Conservation (phyloP, 108 stramenopile species). For the Nitzschia inconspicua region DNA sequence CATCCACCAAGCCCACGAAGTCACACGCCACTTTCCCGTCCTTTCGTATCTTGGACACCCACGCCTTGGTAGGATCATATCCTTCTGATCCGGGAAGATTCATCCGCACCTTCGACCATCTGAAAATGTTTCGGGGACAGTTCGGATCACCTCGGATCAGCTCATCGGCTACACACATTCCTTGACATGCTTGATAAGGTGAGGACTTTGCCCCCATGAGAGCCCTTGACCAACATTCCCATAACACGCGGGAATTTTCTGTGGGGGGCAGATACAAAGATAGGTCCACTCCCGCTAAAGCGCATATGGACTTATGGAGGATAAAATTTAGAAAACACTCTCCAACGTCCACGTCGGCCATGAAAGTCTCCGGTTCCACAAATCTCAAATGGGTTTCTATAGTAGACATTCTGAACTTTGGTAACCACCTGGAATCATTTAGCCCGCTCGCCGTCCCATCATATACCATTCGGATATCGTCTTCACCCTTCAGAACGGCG, state of each 20-base stretch:
- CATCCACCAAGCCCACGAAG: slow-evolving; percentile 39
- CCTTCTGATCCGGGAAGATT: slow-evolving; percentile 32
- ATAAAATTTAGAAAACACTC: slow-evolving; percentile 47
- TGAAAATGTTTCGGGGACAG: slow-evolving; percentile 21
- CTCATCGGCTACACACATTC: slow-evolving; percentile 2
- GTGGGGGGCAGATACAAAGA: slow-evolving; percentile 1
- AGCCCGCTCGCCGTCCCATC: slow-evolving; percentile 35
- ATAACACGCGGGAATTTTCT: not conserved
- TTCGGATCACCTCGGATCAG: slow-evolving; percentile 13
- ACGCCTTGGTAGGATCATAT: slow-evolving; percentile 32
- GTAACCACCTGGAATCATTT: slow-evolving; percentile 28
- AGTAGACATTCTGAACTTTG: slow-evolving; percentile 35
- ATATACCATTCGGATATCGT: slow-evolving; percentile 40
- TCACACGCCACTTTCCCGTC: slow-evolving; percentile 38
- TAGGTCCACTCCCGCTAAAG: slow-evolving; percentile 10
- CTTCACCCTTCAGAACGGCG: slow-evolving; percentile 35
- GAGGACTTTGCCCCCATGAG: slow-evolving; percentile 41
- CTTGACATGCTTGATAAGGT: slow-evolving; percentile 23
- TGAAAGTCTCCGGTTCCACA: slow-evolving; percentile 8
- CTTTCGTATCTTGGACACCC: slow-evolving; percentile 24
- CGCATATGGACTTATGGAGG: slow-evolving; percentile 3
- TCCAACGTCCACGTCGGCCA: slow-evolving; percentile 31
- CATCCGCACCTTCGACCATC: slow-evolving; percentile 21
- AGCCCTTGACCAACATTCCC: slow-evolving; percentile 27
- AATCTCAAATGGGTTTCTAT: slow-evolving; percentile 14